Evolutionary conservation across 2,329 filamentous ascomycete genomes (phyloP).

Genomic region (Elsinoe necatrix): DNA sequence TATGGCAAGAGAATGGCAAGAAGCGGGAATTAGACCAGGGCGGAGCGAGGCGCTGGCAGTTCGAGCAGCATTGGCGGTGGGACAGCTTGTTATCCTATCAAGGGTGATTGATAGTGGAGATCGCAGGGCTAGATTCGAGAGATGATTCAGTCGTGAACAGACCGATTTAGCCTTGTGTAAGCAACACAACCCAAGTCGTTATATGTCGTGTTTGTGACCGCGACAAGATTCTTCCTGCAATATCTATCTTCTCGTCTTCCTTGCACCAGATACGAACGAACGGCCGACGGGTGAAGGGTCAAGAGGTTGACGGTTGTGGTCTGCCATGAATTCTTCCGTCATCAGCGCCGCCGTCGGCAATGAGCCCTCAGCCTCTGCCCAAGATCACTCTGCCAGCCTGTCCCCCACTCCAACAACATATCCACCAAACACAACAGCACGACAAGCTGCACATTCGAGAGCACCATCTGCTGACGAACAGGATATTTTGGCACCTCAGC

Average conservation of each 20-base stretch:
- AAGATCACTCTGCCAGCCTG: not conserved
- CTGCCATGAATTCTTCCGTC: constrained; percentile 13
- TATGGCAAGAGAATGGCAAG: not conserved
- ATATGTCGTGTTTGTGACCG: not conserved
- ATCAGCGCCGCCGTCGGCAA: not conserved
- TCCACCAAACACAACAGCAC: not conserved
- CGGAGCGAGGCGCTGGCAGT: not conserved
- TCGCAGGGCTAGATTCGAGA: not conserved
- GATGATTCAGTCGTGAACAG: not conserved
- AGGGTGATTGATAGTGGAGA: not conserved
- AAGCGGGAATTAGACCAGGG: not conserved
- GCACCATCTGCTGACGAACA: not conserved
- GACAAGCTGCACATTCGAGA: not conserved
- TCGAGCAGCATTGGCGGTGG: not conserved
- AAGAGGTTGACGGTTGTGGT: not conserved
- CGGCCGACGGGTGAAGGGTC: not conserved
- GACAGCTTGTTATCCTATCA: not conserved
- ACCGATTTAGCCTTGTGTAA: constrained; percentile 6
- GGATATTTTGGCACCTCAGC: constrained; percentile 4
- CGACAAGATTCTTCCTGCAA: not conserved
- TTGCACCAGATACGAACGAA: not conserved
- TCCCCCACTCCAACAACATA: not conserved
- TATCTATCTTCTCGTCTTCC: not conserved
- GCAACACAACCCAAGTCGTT: not conserved
- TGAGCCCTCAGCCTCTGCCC: not conserved